Evolutionary conservation across 108 stramenopile genomes (phyloP).

Genomic region (Schizochytrium sp.): DNA sequence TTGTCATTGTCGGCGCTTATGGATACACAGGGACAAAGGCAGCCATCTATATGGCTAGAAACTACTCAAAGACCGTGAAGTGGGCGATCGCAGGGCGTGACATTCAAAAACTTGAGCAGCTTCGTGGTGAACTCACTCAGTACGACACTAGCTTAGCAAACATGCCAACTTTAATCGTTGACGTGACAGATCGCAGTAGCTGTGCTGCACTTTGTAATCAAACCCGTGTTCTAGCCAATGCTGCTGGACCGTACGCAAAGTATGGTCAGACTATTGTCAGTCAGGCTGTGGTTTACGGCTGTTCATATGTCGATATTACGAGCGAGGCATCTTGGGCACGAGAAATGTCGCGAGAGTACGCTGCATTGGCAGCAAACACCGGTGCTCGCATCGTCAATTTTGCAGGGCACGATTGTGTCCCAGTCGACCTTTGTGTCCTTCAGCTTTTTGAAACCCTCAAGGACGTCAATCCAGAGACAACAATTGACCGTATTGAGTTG

Average conservation of each 20-base stretch:
- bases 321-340: slow-evolving; percentile 89
- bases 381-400: slow-evolving; percentile 83
- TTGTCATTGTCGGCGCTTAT: slow-evolving; percentile 86
- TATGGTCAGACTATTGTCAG: slow-evolving; percentile 84
- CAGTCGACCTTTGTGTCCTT: slow-evolving; percentile 81
- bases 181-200: slow-evolving; percentile 72
- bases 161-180: slow-evolving; percentile 60
- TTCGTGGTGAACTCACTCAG: slow-evolving; percentile 68
- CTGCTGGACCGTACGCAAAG: slow-evolving; percentile 88
- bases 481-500: not conserved
- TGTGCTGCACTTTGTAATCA: slow-evolving; percentile 79
- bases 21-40: slow-evolving; percentile 88
- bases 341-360: slow-evolving; percentile 79
- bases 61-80: slow-evolving; percentile 66
- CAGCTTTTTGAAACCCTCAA: not conserved
- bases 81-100: slow-evolving; percentile 81
- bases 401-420: slow-evolving; percentile 88
- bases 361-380: slow-evolving; percentile 72
- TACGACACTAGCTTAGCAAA: slow-evolving; percentile 71
- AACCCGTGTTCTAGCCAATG: slow-evolving; percentile 83
- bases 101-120: slow-evolving; percentile 59
- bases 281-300: slow-evolving; percentile 83
- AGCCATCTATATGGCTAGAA: slow-evolving; percentile 65
- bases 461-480: not conserved
- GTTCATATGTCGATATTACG: slow-evolving; percentile 91